Percentiles rank a stretch among this genome's conserved stretches.
Conservation (phyloP, 345 rosid species). For the Punica granatum region DNA sequence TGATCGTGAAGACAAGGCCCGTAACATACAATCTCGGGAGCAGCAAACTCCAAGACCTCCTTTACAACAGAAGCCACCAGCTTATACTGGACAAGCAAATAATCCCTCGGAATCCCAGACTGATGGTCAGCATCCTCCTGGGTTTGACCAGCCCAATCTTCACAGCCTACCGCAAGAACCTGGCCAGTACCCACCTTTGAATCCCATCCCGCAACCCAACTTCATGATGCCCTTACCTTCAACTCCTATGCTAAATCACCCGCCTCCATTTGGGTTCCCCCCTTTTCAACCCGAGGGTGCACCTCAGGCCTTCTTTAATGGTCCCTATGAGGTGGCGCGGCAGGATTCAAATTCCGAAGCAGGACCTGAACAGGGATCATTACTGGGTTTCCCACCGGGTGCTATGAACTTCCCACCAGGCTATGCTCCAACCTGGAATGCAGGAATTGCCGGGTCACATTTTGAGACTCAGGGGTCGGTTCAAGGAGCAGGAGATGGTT, state of each 20-base stretch:
- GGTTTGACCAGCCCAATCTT: slow-evolving; percentile 45
- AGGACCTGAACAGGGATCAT: slow-evolving; percentile 67
- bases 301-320: slow-evolving; percentile 52
- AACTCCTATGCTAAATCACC: slow-evolving; percentile 38
- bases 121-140: slow-evolving; percentile 49
- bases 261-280: slow-evolving; percentile 43
- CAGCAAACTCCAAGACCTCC: slow-evolving; percentile 49
- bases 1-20: slow-evolving; percentile 52
- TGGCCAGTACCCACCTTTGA: slow-evolving; percentile 60
- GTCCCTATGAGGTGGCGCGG: slow-evolving; percentile 46
- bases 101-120: slow-evolving; percentile 30
- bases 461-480: slow-evolving; percentile 27
- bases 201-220: slow-evolving; percentile 59
- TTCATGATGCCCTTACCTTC: slow-evolving; percentile 56
- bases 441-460: slow-evolving; percentile 29
- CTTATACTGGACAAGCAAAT: slow-evolving; percentile 50
- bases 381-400: slow-evolving; percentile 60
- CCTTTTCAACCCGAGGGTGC: slow-evolving; percentile 55
- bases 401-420: slow-evolving; percentile 37
- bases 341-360: slow-evolving; percentile 42
- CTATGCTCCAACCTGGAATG: slow-evolving; percentile 70
- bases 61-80: slow-evolving; percentile 36
- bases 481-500: slow-evolving; percentile 38
- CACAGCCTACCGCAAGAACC: slow-evolving; percentile 33
- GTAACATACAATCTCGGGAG: slow-evolving; percentile 44